phyloP scores from a whole-genome alignment of 2,329 filamentous ascomycete genomes.

The Apiospora aurea region DNA sequence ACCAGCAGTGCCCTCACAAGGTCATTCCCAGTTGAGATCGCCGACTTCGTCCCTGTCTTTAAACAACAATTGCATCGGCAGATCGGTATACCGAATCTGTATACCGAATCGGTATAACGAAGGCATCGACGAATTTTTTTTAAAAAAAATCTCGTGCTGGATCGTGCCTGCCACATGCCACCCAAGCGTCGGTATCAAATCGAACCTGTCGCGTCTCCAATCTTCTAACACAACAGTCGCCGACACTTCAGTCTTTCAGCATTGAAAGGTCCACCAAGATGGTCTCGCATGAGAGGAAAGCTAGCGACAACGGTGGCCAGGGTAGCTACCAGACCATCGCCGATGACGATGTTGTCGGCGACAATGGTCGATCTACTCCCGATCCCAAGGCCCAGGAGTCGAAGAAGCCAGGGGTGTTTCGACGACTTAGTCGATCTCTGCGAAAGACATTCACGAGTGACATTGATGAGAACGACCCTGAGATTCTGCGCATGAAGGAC shows the following conservation, averaged over 20 bases:
- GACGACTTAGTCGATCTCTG: background rate
- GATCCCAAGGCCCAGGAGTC: background rate
- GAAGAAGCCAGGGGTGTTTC: background rate
- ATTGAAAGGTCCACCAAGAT: background rate
- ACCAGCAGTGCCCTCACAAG: background rate
- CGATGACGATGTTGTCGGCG: constrained; percentile 1
- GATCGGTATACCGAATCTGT: background rate
- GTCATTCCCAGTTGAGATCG: background rate
- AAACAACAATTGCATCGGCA: background rate
- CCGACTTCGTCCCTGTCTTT: background rate
- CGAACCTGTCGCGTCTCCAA: background rate
- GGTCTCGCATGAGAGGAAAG: background rate
- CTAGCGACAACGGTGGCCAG: background rate
- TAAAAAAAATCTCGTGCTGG: background rate
- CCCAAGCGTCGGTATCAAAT: background rate
- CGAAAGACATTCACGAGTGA: background rate
- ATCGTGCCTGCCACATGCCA: background rate
- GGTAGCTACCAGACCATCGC: background rate
- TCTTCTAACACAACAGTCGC: background rate
- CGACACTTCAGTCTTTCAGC: background rate
- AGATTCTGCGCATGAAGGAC: background rate
- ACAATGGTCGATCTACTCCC: background rate
- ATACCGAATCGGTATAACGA: background rate
- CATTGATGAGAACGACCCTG: background rate
- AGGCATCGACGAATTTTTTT: background rate